Evolutionary conservation across 768 basidiomycete genomes (phyloP), one percentile per base, ranked within the genome.

Genomic region (Lactifluus piperatus): DNA sequence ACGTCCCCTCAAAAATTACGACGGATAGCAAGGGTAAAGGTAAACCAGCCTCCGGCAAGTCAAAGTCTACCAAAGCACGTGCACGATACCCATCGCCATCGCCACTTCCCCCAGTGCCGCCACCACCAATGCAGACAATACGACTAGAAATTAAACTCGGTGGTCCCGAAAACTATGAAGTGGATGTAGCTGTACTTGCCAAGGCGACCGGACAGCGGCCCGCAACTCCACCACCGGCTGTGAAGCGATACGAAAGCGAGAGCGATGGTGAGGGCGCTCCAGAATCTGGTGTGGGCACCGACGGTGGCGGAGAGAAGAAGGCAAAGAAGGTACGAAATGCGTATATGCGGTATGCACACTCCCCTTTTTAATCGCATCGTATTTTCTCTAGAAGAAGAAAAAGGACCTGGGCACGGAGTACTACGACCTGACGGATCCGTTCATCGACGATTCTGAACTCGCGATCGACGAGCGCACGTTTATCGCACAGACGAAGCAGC

Each of bases 371-470:
- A 18, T 30, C 22, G 2, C 27, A n/a, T 52, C 26, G 5, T 11
- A 10, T 10, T 32, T 32, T 32, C 7, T 32, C 14, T 16, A 59
- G 54, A 51, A 61, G 55, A 61, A 77, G 67, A 67, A 71, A 70
- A 84, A 83, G 68, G 80, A 76, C 57, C 69, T 71, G 1, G 75
- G 77, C 0, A 73, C 82, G 22, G 90, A 88, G 68, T 91, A 93
- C 67, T 99, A 99, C 76, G 95, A 99, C 74, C 77, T 85, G 20
- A 74, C 78, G 0, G 97, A 99, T 73, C 88, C 91, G 0, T 98
- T 98, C 75, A 97, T 99, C 68, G 97, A 99, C 77, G 97, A 99
- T 72, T 91, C 92, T 1, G 95, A 98, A 68, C 76, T 95, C 56
- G 85, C 83, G 26, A 74, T 94, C 47, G 94, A 98, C 74, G 85